A percentile compares a stretch with the other conserved stretches of the same genome.
phyloP scores from a whole-genome alignment of 108 stramenopile genomes.

The Discostella pseudostelligera region DNA sequence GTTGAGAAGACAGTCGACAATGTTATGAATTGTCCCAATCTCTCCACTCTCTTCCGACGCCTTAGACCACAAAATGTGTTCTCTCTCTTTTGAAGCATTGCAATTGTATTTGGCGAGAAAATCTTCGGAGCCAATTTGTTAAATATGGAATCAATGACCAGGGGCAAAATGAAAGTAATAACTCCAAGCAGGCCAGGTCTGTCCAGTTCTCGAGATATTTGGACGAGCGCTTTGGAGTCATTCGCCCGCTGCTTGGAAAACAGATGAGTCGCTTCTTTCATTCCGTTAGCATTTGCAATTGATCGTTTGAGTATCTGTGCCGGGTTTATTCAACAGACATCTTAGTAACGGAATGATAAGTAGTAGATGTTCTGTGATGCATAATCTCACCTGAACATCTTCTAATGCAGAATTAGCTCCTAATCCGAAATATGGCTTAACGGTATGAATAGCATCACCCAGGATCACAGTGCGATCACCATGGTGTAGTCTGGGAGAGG shows the following conservation, averaged over 20 bases:
- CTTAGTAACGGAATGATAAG: background rate
- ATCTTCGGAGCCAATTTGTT: conserved; percentile 63
- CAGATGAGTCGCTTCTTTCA: conserved; percentile 48
- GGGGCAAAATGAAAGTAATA: conserved; percentile 78
- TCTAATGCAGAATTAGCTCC: conserved; percentile 91
- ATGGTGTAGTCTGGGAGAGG: conserved; percentile 70
- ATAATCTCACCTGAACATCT: conserved; percentile 60
- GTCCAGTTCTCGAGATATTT: conserved; percentile 78
- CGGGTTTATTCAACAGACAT: background rate
- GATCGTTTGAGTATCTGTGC: conserved; percentile 38
- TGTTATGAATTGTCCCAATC: conserved; percentile 52
- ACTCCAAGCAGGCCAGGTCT: conserved; percentile 79
- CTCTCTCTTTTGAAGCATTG: conserved; percentile 79
- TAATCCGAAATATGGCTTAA: conserved; percentile 93
- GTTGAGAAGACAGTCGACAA: conserved; percentile 19
- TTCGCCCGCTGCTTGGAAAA: conserved; percentile 69
- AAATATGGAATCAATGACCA: conserved; percentile 87
- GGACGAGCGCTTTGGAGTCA: conserved; percentile 80
- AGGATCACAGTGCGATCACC: conserved; percentile 64
- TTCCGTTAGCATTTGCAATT: conserved; percentile 35
- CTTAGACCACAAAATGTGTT: conserved; percentile 54
- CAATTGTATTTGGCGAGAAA: conserved; percentile 82
- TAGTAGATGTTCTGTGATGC: background rate
- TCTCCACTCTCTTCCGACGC: conserved; percentile 60
- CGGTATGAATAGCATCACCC: conserved; percentile 89